Percentiles rank a stretch among this genome's conserved stretches.
These are phyloP conservation scores for Penicillium herquei DNA, from an alignment of 495 filamentous ascomycete species.

Conservation along the genomic window DNA sequence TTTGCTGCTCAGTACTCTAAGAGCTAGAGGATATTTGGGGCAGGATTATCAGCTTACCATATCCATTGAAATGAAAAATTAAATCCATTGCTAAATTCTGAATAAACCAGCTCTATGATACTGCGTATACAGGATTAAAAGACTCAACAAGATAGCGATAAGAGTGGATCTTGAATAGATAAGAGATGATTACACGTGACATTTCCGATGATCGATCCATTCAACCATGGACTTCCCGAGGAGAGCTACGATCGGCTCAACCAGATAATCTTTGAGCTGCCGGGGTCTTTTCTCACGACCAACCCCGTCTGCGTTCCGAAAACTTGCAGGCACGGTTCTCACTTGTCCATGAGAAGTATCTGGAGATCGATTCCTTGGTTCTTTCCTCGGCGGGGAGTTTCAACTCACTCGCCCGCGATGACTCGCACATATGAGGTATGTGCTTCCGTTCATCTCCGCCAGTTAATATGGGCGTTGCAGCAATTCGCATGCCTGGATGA, in stretches of 20 bases:
- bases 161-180: neutral
- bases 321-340: conserved; percentile 13
- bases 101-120: neutral
- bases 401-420: conserved; percentile 34
- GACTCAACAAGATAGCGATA: neutral
- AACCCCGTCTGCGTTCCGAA: conserved; percentile 21
- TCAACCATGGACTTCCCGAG: conserved; percentile 22
- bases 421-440: conserved; percentile 46
- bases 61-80: neutral
- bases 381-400: conserved; percentile 28
- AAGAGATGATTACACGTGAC: conserved; percentile 19
- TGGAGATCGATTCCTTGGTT: conserved; percentile 20
- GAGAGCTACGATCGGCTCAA: conserved; percentile 18
- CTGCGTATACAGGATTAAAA: no score
- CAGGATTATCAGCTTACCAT: neutral
- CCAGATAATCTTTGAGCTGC: conserved; percentile 18
- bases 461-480: neutral
- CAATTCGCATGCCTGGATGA: no score
- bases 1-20: conserved; percentile 2
- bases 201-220: conserved; percentile 14
- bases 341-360: conserved; percentile 26
- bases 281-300: conserved; percentile 17
- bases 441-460: neutral
- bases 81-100: neutral
- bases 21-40: conserved; percentile 10